Base-by-base conservation (phyloP, 352 stramenopile genomes). In the Phytophthora cajani region DNA sequence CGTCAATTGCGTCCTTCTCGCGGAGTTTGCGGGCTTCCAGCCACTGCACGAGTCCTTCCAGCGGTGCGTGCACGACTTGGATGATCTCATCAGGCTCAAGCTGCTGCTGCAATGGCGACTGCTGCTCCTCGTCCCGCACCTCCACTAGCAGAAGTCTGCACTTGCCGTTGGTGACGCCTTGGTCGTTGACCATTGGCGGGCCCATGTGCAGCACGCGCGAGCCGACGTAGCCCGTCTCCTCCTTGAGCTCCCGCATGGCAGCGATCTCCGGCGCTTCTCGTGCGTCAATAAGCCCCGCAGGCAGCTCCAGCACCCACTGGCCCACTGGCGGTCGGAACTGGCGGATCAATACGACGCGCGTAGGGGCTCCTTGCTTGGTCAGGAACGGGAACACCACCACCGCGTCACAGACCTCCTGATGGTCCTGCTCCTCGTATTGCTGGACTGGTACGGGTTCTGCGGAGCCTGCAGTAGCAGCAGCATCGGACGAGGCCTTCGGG, bases 281-380 rank as follows among this genome's bases (percentile, higher is more conserved):
- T 17, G 69, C 69, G 70, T 98, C 95, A 70, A 98, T 98, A 23
- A 98, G 83, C 14, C 95, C 93, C 10, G 93, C 93, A 1, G 93
- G 93, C 16, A 98, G 82, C 75, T 98, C 93, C 47, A 98, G 69
- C 23, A 95, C 95, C 76, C 87, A 96, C 47, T 86, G 81, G 54
- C 85, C 85, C 5, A 93, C 83, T 3, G 93, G 88, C 17, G 93
- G 93, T 14, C 95, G 89, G 69, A 96, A 98, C 71, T 98, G 95
- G 36, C 91, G 85, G 58, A 98, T 96, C 44, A 97, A 71, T 23
- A 98, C 76, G 47, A 90, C 85, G 9, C 72, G 74, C 2, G 64
- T 79, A 16, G 69, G 70, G 5, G 64, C 58, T 21, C 67, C 57
- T 46, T 50, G 52, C 9, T 72, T 73, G 33, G 76, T 89, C 21